Conservation (phyloP, 257 asterid genomes). For the Jasminum sambac region DNA sequence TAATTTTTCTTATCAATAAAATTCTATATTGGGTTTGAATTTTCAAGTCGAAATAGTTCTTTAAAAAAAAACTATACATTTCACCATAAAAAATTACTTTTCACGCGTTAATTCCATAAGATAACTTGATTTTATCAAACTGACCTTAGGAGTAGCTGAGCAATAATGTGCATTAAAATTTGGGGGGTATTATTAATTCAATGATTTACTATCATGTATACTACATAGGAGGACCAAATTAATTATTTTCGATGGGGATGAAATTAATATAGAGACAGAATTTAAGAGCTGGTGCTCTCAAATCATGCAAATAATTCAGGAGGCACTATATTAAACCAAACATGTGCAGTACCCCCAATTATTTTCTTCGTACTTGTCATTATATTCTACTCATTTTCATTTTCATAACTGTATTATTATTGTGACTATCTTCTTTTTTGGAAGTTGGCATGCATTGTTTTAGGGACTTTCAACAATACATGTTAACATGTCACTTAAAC, state of each 20-base stretch:
- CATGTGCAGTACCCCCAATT: slow-evolving; percentile 35
- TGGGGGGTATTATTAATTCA: slow-evolving; percentile 4
- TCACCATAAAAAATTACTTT: too few relatives aligned
- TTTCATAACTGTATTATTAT: slow-evolving; percentile 1
- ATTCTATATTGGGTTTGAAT: too few relatives aligned
- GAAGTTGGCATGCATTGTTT: not conserved
- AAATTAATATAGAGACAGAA: not conserved
- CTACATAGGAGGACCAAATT: not conserved
- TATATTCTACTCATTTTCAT: not conserved
- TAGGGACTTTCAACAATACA: too few relatives aligned
- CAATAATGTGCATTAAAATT: not conserved
- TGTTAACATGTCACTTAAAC: too few relatives aligned
- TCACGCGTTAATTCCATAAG: too few relatives aligned
- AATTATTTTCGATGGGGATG: not conserved
- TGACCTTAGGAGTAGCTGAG: not conserved
- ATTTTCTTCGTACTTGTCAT: slow-evolving; percentile 22
- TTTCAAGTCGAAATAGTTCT: too few relatives aligned
- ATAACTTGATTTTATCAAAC: too few relatives aligned
- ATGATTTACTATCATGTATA: not conserved
- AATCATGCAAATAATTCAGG: slow-evolving; percentile 11
- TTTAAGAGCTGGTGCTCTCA: slow-evolving; percentile 4
- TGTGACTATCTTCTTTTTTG: slow-evolving; percentile 4
- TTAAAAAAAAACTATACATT: too few relatives aligned
- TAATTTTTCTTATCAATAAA: too few relatives aligned
- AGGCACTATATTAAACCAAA: slow-evolving; percentile 24